Evolutionary conservation across 2,329 filamentous ascomycete species (phyloP), one percentile per base, ranked within the genome.

Genomic region (Aureobasidium sp.): DNA sequence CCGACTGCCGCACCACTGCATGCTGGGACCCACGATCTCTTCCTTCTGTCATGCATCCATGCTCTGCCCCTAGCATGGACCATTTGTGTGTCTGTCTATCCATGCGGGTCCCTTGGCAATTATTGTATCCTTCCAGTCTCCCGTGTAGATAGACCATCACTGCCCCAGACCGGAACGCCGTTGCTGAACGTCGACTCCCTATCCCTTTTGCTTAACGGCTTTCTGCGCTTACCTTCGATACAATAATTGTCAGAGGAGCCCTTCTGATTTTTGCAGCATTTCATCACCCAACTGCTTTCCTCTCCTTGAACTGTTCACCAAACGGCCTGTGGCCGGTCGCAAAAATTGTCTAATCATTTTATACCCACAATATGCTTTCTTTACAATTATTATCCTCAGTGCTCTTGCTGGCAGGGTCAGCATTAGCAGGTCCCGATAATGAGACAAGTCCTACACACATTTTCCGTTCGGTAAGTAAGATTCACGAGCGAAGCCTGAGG

Each of bases 361-460:
- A 36, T 36, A 34, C 23, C 32, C 36, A 29, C 29, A 46, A n/a
- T 8, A 63, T 61, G 57, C 26, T 42, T 53, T 58, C 57, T 15
- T 51, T 62, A 20, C 36, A 46, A 48, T 46, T 59, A 36, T 3
- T 64, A 46, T 62, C 46, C n/a, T 61, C 62, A n/a, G 32, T 51
- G 26, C 47, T 52, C 29, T 39, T 66, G 34, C 51, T 68, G 27
- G 59, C 65, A 62, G 29, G 48, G 36, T 53, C 46, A 62, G 64
- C 58, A 37, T 63, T 60, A 23, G 69, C 67, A 42, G 65, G 72
- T 48, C 64, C 71, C 27, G 68, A 70, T 58, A 74, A 74, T 57
- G 66, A 66, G 15, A 73, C 72, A 9, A 73, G 70, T 57, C 72
- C 72, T n/a, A 73, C 71, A 32, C 67, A 67, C 62, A 67, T 70